Evolutionary conservation across 2,329 filamentous ascomycete genomes (phyloP).

Genomic region (Boeremia lycopersici): DNA sequence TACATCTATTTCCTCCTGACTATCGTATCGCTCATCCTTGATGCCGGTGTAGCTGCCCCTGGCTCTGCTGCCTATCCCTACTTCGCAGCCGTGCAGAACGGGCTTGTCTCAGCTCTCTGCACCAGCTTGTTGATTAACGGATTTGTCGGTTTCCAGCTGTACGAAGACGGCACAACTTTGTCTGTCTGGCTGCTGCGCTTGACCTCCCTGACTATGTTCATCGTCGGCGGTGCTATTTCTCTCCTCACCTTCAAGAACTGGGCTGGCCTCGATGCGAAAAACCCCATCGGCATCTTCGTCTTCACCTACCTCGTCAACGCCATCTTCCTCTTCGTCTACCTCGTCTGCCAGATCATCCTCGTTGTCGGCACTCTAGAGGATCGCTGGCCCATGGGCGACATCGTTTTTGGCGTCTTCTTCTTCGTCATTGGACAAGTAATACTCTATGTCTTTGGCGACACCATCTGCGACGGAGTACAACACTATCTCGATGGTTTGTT

Average conservation of each 20-base stretch:
- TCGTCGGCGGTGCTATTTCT: slow-evolving; percentile 83
- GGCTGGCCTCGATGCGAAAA: slow-evolving; percentile 82
- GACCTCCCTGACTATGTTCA: slow-evolving; percentile 79
- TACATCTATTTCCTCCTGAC: slow-evolving; percentile 94
- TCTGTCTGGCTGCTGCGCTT: slow-evolving; percentile 91
- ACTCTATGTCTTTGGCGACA: slow-evolving; percentile 85
- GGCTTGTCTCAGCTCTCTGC: slow-evolving; percentile 82
- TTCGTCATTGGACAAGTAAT: slow-evolving; percentile 92
- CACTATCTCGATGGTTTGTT: slow-evolving; percentile 96
- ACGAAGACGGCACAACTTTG: slow-evolving; percentile 92
- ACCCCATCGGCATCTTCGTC: slow-evolving; percentile 87
- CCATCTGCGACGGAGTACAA: slow-evolving; percentile 80
- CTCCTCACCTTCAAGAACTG: slow-evolving; percentile 92
- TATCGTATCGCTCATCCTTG: slow-evolving; percentile 85
- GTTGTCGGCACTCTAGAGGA: slow-evolving; percentile 91
- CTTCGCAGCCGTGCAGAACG: slow-evolving; percentile 87
- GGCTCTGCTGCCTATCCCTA: slow-evolving; percentile 83
- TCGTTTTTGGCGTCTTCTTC: slow-evolving; percentile 87
- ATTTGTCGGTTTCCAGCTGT: slow-evolving; percentile 97
- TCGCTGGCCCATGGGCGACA: slow-evolving; percentile 92
- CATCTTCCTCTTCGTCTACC: slow-evolving; percentile 82
- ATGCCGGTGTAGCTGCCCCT: slow-evolving; percentile 89
- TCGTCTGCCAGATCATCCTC: slow-evolving; percentile 84
- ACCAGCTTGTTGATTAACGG: slow-evolving; percentile 94
- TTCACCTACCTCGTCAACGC: slow-evolving; percentile 92